Evolutionary conservation across 1,284 basidiomycete genomes (phyloP).

Genomic region (Bjerkandera adusta): DNA sequence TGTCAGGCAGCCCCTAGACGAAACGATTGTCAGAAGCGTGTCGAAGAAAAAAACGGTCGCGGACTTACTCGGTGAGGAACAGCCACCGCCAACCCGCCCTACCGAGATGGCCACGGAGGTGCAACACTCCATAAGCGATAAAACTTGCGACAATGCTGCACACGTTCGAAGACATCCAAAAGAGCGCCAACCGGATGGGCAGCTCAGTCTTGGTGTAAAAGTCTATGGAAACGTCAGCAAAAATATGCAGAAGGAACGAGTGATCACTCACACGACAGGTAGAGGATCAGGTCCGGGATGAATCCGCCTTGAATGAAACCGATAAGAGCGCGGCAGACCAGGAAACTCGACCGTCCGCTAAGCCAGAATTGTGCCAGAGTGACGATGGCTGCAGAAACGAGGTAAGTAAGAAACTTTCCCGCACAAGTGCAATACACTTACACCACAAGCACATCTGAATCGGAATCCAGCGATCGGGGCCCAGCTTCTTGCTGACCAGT

Average conservation of each 20-base stretch:
- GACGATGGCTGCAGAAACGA: slow-evolving; percentile 45
- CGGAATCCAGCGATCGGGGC: slow-evolving; percentile 68
- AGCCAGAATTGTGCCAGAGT: slow-evolving; percentile 60
- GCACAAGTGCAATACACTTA: slow-evolving; percentile 6
- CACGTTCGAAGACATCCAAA: slow-evolving; percentile 58
- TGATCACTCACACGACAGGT: slow-evolving; percentile 64
- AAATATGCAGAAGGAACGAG: background rate
- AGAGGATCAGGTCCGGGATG: slow-evolving; percentile 58
- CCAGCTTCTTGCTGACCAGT: slow-evolving; percentile 56
- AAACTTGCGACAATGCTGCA: slow-evolving; percentile 51
- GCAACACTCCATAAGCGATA: slow-evolving; percentile 56
- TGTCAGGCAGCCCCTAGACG: slow-evolving; percentile 40
- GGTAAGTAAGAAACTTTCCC: slow-evolving; percentile 29
- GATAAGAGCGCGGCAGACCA: slow-evolving; percentile 26
- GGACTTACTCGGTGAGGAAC: slow-evolving; percentile 41
- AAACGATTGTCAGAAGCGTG: background rate
- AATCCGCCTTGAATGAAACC: slow-evolving; percentile 52
- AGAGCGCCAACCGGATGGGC: slow-evolving; percentile 57
- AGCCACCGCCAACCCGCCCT: slow-evolving; percentile 53
- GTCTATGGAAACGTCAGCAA: slow-evolving; percentile 30
- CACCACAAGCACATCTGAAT: slow-evolving; percentile 41
- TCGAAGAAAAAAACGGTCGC: background rate
- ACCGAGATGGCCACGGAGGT: slow-evolving; percentile 53
- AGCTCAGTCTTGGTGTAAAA: slow-evolving; percentile 18
- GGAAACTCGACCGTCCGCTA: slow-evolving; percentile 47